Evolutionary conservation across 2,329 filamentous ascomycete genomes (phyloP), one percentile per base, ranked within the genome.

Genomic region (Rhinocladiella similis): DNA sequence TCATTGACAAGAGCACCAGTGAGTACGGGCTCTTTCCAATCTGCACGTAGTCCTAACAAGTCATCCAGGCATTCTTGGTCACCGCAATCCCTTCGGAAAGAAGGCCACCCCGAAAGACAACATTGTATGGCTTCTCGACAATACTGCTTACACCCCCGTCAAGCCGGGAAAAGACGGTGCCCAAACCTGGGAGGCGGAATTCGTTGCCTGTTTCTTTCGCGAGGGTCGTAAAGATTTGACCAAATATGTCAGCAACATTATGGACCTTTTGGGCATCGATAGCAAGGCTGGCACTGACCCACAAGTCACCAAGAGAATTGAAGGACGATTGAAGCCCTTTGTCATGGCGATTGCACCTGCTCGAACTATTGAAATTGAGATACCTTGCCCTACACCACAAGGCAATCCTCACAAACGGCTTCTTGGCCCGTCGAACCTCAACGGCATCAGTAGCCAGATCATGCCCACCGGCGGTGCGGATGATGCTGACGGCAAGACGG

Each of bases 71-170:
- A 61, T 73, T 16, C 65, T 77, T 20, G 71, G 72, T 22, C 63
- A 66, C 46, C 67, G 69, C 48, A 87, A 85, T 66, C 86, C 87
- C 1, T 74, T 86, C 12, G 78, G 82, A 1, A 80, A 80, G 45
- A 75, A 79, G 33, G 82, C 90, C 46, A 81, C 84, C 53, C 77
- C 79, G 14, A 74, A 83, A n/a, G 72, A 78, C 48, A 88, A 96
- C 70, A 84, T 83, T 13, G 85, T 97, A 39, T 97, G 93, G 93
- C 77, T 97, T 6, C 78, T 97, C 47, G 91, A 97, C 75, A 96
- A 94, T 67, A 93, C 89, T 2, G 92, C 91, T 3, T 93, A 88
- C 70, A 83, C 84, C 58, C 66, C 70, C 20, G 49, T 68, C 51
- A 68, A 69, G 60, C 45, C 67, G 57, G 65, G 66, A 16, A 66